Conservation (phyloP, 441 rosid genomes). For the Macaranga tanarius region DNA sequence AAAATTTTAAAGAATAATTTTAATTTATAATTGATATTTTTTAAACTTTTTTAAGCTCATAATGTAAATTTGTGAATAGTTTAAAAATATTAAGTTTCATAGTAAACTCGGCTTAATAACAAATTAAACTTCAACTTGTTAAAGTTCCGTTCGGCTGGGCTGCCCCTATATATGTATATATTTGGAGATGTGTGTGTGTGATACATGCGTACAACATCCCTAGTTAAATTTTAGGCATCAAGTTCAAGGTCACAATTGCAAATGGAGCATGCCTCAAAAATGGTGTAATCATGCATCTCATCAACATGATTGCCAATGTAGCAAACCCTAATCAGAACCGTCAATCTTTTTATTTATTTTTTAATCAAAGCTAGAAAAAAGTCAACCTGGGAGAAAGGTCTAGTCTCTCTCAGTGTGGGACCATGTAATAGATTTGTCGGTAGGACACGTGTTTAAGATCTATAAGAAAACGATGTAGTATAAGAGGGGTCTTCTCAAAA, state of each 20-base stretch:
- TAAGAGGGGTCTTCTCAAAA: conserved; percentile 9
- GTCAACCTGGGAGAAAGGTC: conserved; percentile 20
- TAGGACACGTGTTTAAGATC: conserved; percentile 35
- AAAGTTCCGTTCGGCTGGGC: no score
- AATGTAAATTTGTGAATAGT: no score
- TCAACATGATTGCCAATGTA: conserved; percentile 34
- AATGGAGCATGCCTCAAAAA: conserved; percentile 35
- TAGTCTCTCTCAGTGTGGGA: conserved; percentile 15
- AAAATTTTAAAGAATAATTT: no score
- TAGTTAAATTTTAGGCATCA: no score
- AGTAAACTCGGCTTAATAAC: no score
- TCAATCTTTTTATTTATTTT: neutral
- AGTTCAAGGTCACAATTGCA: conserved; percentile 23
- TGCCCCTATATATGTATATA: no score
- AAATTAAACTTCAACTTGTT: no score
- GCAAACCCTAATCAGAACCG: conserved; percentile 29
- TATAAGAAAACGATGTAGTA: conserved; percentile 30
- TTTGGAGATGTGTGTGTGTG: no score
- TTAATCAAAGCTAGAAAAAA: neutral
- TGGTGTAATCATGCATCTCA: conserved; percentile 20
- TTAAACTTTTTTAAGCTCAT: no score
- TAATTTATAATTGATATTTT: no score
- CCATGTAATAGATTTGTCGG: conserved; percentile 29
- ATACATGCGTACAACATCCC: no score
- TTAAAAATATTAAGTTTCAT: no score